phyloP scores from a whole-genome alignment of 306 rosid genomes.

The Quercus engelmannii region DNA sequence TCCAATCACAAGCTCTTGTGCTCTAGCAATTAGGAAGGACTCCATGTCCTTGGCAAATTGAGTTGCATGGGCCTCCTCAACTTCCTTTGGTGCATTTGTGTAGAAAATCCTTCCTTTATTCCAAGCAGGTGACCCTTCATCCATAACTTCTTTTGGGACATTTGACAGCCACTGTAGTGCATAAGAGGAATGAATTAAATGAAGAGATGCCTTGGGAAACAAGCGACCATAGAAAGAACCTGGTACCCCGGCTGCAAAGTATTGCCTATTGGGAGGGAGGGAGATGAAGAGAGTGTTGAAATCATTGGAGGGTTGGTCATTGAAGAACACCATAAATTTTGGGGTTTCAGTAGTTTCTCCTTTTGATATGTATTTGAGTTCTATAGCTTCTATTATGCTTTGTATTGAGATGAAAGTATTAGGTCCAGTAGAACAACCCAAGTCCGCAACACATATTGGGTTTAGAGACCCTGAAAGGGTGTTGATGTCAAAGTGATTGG shows the following conservation, averaged over 20 bases:
- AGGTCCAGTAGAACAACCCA: constrained; percentile 30
- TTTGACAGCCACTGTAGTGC: constrained; percentile 21
- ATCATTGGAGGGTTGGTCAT: constrained; percentile 25
- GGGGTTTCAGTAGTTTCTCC: not conserved
- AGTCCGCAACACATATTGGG: constrained; percentile 23
- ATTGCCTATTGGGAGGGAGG: constrained; percentile 11
- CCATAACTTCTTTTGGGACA: constrained; percentile 22
- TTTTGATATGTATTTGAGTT: constrained; percentile 8
- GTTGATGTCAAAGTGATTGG: constrained; percentile 14
- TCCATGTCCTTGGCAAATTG: no score
- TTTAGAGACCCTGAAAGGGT: not conserved
- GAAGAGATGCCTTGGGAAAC: constrained; percentile 14
- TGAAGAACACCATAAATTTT: constrained; percentile 24
- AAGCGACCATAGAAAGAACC: constrained; percentile 26
- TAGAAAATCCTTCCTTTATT: not conserved
- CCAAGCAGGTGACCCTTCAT: constrained; percentile 22
- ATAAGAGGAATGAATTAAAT: constrained; percentile 24
- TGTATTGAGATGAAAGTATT: constrained; percentile 20
- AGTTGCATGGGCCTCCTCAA: no score
- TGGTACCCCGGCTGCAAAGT: constrained; percentile 28
- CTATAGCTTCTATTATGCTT: constrained; percentile 22
- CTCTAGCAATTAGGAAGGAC: no score
- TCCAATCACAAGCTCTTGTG: constrained; percentile 20
- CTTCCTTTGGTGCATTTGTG: no score
- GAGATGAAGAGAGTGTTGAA: constrained; percentile 34